Conservation (phyloP, 768 basidiomycete genomes). For the Lactifluus piperatus region DNA sequence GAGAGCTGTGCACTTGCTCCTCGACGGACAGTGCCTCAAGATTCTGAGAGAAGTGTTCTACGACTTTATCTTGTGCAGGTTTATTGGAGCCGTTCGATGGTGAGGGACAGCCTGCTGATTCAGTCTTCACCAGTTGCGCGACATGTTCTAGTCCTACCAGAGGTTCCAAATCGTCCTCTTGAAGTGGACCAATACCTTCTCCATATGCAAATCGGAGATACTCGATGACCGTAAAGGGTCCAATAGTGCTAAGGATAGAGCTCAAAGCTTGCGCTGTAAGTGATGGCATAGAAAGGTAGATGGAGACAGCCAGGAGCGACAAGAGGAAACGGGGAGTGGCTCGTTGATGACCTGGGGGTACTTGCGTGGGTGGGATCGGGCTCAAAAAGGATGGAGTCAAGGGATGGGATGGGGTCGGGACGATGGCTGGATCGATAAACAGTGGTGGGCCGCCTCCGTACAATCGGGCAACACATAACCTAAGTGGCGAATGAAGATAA, state of each 20-base stretch:
- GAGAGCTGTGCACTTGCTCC: background rate
- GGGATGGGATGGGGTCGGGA: constrained; percentile 59
- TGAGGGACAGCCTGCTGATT: constrained; percentile 14
- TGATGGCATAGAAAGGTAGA: constrained; percentile 77
- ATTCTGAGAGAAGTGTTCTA: background rate
- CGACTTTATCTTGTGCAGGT: background rate
- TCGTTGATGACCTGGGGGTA: constrained; percentile 54
- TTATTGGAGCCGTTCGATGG: background rate
- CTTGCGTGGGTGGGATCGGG: constrained; percentile 18
- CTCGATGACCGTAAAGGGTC: constrained; percentile 64
- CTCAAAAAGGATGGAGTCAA: constrained; percentile 57
- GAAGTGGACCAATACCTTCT: constrained; percentile 41
- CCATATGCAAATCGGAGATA: constrained; percentile 84
- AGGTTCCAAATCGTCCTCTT: constrained; percentile 41
- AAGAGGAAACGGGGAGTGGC: constrained; percentile 76
- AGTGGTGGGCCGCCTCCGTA: constrained; percentile 82
- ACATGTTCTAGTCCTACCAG: constrained; percentile 66
- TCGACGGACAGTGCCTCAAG: constrained; percentile 4
- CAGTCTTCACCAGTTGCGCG: constrained; percentile 41
- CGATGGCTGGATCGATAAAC: constrained; percentile 51
- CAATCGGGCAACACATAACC: constrained; percentile 77
- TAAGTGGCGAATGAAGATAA: constrained; percentile 26
- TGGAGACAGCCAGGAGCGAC: constrained; percentile 78
- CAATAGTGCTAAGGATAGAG: constrained; percentile 61
- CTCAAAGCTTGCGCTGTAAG: constrained; percentile 69